Conservation (phyloP, 306 rosid genomes). For the Vigna radiata region DNA sequence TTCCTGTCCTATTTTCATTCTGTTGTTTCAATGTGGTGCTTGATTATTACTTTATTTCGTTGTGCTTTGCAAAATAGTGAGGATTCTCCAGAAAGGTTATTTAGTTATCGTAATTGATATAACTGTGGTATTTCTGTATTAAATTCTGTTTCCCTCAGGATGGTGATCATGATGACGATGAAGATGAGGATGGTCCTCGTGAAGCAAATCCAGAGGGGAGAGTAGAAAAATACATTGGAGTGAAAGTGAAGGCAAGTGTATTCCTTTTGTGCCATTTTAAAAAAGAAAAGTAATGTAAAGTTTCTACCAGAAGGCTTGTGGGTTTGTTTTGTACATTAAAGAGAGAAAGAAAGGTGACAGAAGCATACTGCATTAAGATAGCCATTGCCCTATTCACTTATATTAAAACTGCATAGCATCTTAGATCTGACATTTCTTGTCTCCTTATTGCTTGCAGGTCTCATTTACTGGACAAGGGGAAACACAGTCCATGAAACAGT, state of each 20-base stretch:
- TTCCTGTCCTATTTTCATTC: conserved; percentile 9
- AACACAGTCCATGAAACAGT: conserved; percentile 98
- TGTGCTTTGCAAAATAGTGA: conserved; percentile 27
- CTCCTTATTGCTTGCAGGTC: conserved; percentile 64
- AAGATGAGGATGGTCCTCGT: conserved; percentile 81
- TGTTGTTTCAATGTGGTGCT: conserved; percentile 14
- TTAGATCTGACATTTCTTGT: conserved; percentile 34
- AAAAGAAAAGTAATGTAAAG: background rate
- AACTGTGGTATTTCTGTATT: conserved; percentile 31
- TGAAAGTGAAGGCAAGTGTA: conserved; percentile 91
- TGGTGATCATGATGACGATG: conserved; percentile 86
- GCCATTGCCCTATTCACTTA: background rate
- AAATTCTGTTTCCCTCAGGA: conserved; percentile 64
- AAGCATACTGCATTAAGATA: background rate
- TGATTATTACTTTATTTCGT: conserved; percentile 26
- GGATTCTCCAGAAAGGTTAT: background rate
- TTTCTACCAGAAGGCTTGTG: conserved; percentile 11
- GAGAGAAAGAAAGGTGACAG: background rate
- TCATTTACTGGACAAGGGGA: conserved; percentile 99
- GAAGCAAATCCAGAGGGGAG: conserved; percentile 90
- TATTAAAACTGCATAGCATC: background rate
- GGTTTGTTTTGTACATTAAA: conserved; percentile 21
- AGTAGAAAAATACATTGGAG: conserved; percentile 96
- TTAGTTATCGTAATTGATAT: conserved; percentile 30
- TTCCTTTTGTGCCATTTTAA: conserved; percentile 27